Conservation (phyloP, 306 rosid species). For the Datisca glomerata region DNA sequence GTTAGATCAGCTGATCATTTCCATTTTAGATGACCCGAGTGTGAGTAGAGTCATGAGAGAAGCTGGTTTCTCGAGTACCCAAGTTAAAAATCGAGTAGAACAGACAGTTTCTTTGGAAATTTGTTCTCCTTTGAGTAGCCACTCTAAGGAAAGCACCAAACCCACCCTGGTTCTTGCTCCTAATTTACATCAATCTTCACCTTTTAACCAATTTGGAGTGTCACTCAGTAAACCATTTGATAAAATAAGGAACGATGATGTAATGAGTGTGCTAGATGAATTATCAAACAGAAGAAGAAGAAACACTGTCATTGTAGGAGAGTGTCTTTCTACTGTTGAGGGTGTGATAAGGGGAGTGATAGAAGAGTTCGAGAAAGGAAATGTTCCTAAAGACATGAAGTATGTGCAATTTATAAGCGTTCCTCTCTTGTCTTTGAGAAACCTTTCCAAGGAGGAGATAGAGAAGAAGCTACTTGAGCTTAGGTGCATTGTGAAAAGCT, state of each 20-base stretch:
- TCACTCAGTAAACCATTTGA: constrained; percentile 20
- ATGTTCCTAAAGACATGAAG: constrained; percentile 34
- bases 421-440: constrained; percentile 50
- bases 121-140: constrained; percentile 33
- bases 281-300: constrained; percentile 38
- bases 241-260: constrained; percentile 26
- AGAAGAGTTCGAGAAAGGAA: constrained; percentile 54
- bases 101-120: constrained; percentile 52
- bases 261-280: constrained; percentile 43
- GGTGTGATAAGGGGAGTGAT: constrained; percentile 43
- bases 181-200: constrained; percentile 16
- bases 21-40: constrained; percentile 84
- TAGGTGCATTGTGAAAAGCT: constrained; percentile 47
- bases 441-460: constrained; percentile 42
- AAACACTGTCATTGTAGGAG: constrained; percentile 60
- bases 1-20: constrained; percentile 66
- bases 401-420: constrained; percentile 47
- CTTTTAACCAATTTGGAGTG: constrained; percentile 21
- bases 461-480: constrained; percentile 58
- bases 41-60: constrained; percentile 95
- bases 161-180: constrained; percentile 20
- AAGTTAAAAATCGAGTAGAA: constrained; percentile 54
- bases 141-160: constrained; percentile 22
- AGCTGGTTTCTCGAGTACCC: constrained; percentile 82
- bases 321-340: constrained; percentile 32